These are phyloP conservation scores for Cordyceps cateniannulata DNA, from an alignment of 2,329 filamentous ascomycete genomes.

Conservation along the genomic window DNA sequence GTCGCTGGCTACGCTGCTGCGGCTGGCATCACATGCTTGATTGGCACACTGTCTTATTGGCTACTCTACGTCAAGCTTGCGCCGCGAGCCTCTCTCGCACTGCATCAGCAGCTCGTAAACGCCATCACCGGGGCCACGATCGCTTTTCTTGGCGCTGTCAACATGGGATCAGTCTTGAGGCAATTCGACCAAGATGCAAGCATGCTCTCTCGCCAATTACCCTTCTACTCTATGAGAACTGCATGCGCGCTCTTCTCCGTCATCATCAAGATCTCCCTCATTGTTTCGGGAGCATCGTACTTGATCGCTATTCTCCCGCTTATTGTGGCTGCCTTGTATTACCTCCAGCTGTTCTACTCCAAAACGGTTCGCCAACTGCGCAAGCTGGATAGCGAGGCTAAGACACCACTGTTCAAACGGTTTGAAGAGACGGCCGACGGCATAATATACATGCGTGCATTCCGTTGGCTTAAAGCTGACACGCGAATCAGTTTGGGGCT, in stretches of 20 bases:
- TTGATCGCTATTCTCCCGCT: constrained; percentile 36
- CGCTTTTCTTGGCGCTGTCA: background rate
- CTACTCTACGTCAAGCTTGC: background rate
- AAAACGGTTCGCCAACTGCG: constrained; percentile 26
- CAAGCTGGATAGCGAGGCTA: constrained; percentile 24
- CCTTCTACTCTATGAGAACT: background rate
- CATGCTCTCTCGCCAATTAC: background rate
- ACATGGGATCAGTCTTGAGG: constrained; percentile 1
- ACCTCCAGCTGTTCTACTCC: constrained; percentile 25
- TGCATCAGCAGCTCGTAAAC: constrained; percentile 1
- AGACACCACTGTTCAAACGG: constrained; percentile 22
- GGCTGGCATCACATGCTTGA: background rate
- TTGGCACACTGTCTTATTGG: constrained; percentile 1
- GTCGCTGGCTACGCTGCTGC: background rate
- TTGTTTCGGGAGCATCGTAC: constrained; percentile 1
- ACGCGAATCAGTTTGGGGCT: constrained; percentile 15
- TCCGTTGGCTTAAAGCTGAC: constrained; percentile 22
- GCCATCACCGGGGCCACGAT: constrained; percentile 1
- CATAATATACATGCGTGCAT: constrained; percentile 27
- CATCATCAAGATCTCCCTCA: background rate
- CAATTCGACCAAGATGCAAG: constrained; percentile 3
- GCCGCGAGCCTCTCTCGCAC: background rate
- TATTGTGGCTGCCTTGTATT: constrained; percentile 16
- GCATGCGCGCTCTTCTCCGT: background rate
- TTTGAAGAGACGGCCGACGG: constrained; percentile 23